Percentiles rank a stretch among this genome's conserved stretches.
phyloP scores from a whole-genome alignment of 768 basidiomycete species.

The Mrakia gelida region DNA sequence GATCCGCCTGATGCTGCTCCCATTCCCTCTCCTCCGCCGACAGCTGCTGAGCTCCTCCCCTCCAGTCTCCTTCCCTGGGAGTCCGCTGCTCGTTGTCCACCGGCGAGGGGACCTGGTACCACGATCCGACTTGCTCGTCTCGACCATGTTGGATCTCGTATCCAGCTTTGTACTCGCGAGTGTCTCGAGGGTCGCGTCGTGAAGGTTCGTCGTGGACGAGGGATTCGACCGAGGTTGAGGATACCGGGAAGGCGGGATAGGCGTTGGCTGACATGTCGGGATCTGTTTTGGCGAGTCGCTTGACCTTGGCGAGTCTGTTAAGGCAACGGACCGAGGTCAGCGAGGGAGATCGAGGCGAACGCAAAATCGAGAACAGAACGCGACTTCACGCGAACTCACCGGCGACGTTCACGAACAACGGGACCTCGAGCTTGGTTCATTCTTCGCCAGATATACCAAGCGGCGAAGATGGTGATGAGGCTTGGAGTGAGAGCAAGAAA shows the following conservation, averaged over 20 bases:
- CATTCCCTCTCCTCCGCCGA: not conserved
- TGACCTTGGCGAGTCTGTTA: not conserved
- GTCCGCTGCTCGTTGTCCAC: not conserved
- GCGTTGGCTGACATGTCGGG: not conserved
- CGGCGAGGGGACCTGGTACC: not conserved
- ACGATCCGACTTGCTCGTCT: not conserved
- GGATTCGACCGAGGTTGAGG: not conserved
- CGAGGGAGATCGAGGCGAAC: not conserved
- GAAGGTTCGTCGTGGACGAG: not conserved
- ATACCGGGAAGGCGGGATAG: not conserved
- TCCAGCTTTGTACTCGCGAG: not conserved
- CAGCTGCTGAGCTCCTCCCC: not conserved
- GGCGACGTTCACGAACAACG: constrained; percentile 1
- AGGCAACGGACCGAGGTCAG: not conserved
- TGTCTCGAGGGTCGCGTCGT: not conserved
- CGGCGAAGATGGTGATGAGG: constrained; percentile 21
- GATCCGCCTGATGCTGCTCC: not conserved
- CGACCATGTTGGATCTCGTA: constrained; percentile 9
- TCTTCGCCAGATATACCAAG: constrained; percentile 24
- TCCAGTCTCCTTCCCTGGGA: not conserved
- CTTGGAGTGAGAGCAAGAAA: not conserved
- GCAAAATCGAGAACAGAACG: not conserved
- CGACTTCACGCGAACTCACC: not conserved
- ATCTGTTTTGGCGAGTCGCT: not conserved
- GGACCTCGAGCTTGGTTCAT: constrained; percentile 16